Evolutionary conservation across 2,329 filamentous ascomycete genomes (phyloP).

Genomic region (Microcyclospora tardicrescens): DNA sequence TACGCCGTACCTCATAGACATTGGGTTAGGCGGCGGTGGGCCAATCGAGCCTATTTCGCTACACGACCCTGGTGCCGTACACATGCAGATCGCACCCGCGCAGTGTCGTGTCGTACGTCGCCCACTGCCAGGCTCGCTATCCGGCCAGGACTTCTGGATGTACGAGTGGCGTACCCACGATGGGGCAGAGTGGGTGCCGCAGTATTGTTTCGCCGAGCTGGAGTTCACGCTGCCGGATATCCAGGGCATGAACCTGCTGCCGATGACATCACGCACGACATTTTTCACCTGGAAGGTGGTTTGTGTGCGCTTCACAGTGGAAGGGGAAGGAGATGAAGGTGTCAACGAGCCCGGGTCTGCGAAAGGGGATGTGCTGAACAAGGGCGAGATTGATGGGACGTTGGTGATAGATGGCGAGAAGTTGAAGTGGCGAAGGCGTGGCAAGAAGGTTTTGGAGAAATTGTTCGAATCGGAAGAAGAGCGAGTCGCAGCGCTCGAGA

Average conservation of each 20-base stretch:
- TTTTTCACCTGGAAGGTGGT: constrained; percentile 45
- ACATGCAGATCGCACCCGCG: constrained; percentile 9
- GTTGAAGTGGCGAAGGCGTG: constrained; percentile 19
- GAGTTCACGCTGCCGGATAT: constrained; percentile 52
- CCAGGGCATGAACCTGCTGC: constrained; percentile 44
- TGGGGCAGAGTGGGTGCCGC: constrained; percentile 42
- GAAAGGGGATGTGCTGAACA: constrained; percentile 5
- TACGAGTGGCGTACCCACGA: constrained; percentile 24
- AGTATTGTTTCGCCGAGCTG: constrained; percentile 52
- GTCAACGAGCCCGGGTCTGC: constrained; percentile 7
- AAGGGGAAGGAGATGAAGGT: constrained; percentile 5
- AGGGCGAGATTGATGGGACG: constrained; percentile 14
- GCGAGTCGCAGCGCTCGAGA: constrained; percentile 29
- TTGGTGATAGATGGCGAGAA: constrained; percentile 14
- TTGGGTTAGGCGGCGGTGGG: constrained; percentile 28
- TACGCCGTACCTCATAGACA: constrained; percentile 24
- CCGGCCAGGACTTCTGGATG: constrained; percentile 30
- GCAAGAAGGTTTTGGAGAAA: constrained; percentile 25
- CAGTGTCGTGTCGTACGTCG: constrained; percentile 10
- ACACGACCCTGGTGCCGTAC: constrained; percentile 6
- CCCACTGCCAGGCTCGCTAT: constrained; percentile 8
- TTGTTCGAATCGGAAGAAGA: constrained; percentile 30
- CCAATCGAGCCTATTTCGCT: constrained; percentile 28
- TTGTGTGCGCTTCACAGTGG: constrained; percentile 26
- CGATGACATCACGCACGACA: constrained; percentile 35